A percentile compares a stretch with the other conserved stretches of the same genome.
phyloP scores from a whole-genome alignment of 2,329 filamentous ascomycete species.

The Ophiostoma quercus region DNA sequence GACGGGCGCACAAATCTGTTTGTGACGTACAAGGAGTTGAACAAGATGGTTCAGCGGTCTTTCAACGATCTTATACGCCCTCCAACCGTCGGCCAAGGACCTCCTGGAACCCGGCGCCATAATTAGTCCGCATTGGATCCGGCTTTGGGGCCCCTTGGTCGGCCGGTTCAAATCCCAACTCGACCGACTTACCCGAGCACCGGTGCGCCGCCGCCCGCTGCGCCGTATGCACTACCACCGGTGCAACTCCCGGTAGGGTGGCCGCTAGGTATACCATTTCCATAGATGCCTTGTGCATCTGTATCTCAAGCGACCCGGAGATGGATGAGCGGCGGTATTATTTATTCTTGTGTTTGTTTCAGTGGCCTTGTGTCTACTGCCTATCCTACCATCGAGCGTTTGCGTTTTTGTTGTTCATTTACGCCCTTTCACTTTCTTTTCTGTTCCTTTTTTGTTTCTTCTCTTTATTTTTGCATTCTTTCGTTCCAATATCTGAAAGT shows the following conservation, averaged over 20 bases:
- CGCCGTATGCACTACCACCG: too few relatives aligned
- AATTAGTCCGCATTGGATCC: constrained; percentile 7
- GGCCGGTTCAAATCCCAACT: too few relatives aligned
- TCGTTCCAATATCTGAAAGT: neutral
- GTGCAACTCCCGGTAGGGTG: neutral
- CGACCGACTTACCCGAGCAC: too few relatives aligned
- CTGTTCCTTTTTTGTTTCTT: neutral
- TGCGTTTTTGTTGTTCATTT: neutral
- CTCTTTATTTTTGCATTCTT: neutral
- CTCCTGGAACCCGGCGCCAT: constrained; percentile 20
- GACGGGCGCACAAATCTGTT: constrained; percentile 88
- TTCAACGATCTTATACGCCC: constrained; percentile 50
- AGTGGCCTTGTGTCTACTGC: neutral
- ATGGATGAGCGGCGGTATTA: neutral
- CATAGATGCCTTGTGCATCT: neutral
- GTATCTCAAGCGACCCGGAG: neutral
- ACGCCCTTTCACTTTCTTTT: neutral
- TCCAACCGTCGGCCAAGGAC: neutral
- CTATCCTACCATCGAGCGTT: neutral
- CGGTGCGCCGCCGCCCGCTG: too few relatives aligned
- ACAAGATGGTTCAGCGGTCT: constrained; percentile 54
- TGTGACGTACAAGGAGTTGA: constrained; percentile 85
- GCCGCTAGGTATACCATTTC: neutral
- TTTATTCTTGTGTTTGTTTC: neutral
- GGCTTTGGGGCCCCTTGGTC: neutral